Percentiles rank a stretch among this genome's conserved stretches.
phyloP scores from a whole-genome alignment of 1,284 basidiomycete genomes.

The Leccinum cinnamomeum region DNA sequence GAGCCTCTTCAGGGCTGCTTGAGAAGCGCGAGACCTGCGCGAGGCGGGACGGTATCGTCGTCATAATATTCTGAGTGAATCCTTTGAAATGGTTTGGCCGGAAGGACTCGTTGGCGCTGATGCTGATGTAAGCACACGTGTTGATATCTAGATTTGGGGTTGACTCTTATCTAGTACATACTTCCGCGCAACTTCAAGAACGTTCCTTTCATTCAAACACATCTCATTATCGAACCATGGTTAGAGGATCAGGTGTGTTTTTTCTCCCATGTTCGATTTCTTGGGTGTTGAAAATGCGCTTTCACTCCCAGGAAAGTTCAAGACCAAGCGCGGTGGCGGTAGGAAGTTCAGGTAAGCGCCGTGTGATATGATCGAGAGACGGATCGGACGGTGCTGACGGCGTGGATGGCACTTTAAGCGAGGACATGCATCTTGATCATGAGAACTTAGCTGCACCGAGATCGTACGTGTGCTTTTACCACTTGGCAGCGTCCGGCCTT shows the following conservation, averaged over 20 bases:
- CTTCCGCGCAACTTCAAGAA: background rate
- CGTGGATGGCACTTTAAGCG: constrained; percentile 43
- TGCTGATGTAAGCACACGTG: constrained; percentile 20
- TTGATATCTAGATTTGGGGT: constrained; percentile 13
- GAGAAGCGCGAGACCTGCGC: constrained; percentile 70
- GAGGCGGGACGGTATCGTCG: constrained; percentile 90
- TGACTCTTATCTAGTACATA: constrained; percentile 18
- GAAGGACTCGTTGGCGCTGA: constrained; percentile 7
- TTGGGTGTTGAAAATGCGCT: background rate
- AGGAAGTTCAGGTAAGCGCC: constrained; percentile 67
- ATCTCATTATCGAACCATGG: constrained; percentile 42
- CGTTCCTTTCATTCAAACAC: background rate
- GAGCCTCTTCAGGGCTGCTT: constrained; percentile 63
- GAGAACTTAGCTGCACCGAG: constrained; percentile 59
- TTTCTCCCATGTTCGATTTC: rapidly evolving
- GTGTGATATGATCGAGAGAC: background rate
- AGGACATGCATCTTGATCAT: constrained; percentile 57
- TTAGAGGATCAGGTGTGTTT: constrained; percentile 52
- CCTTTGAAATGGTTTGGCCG: constrained; percentile 1
- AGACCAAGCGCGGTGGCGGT: constrained; percentile 85
- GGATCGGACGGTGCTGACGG: constrained; percentile 8
- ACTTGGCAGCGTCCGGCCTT: background rate
- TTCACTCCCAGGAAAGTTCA: constrained; percentile 64
- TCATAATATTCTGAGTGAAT: constrained; percentile 45
- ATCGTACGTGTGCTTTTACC: constrained; percentile 38